Evolutionary conservation across 1,139 yeast genomes (phyloP).

Genomic region (Yamadazyma trypodendri): DNA sequence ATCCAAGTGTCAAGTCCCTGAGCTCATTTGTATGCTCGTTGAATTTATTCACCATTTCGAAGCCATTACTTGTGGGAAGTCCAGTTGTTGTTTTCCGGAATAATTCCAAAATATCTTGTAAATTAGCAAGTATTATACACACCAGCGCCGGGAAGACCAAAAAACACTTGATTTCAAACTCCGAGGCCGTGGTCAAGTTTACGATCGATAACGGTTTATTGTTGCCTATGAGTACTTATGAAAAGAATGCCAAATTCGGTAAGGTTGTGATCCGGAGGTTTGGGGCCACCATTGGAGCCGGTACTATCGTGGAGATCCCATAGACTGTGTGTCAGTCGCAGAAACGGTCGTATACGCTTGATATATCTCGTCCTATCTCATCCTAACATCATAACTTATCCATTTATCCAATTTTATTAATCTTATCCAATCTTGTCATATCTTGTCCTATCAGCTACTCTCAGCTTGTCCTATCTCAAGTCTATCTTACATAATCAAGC

Average conservation of each 20-base stretch:
- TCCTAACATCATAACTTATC: too few species aligned
- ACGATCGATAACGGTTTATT: conserved; percentile 54
- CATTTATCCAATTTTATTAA: too few species aligned
- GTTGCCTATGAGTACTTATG: conserved; percentile 62
- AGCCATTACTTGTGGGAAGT: conserved; percentile 81
- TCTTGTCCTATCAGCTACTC: too few species aligned
- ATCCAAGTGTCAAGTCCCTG: conserved; percentile 45
- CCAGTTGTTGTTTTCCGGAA: conserved; percentile 83
- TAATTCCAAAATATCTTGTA: conserved; percentile 73
- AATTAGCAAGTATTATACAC: conserved; percentile 56
- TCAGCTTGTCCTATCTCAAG: too few species aligned
- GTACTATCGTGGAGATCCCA: conserved; percentile 43
- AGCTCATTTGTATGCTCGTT: conserved; percentile 55
- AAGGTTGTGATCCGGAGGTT: conserved; percentile 83
- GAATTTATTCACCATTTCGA: conserved; percentile 64
- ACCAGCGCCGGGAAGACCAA: conserved; percentile 31
- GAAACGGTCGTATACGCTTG: too few species aligned
- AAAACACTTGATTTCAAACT: conserved; percentile 72
- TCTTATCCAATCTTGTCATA: conserved; percentile 4
- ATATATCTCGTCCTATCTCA: too few species aligned
- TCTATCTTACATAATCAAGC: conserved; percentile 60
- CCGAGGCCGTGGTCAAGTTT: conserved; percentile 69
- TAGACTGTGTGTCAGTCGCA: too few species aligned
- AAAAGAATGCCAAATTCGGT: conserved; percentile 66
- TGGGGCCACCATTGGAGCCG: conserved; percentile 88